Evolutionary conservation across 805 yeast species (phyloP), one percentile per base, ranked within the genome.

Genomic region (Huiozyma sinensis): DNA sequence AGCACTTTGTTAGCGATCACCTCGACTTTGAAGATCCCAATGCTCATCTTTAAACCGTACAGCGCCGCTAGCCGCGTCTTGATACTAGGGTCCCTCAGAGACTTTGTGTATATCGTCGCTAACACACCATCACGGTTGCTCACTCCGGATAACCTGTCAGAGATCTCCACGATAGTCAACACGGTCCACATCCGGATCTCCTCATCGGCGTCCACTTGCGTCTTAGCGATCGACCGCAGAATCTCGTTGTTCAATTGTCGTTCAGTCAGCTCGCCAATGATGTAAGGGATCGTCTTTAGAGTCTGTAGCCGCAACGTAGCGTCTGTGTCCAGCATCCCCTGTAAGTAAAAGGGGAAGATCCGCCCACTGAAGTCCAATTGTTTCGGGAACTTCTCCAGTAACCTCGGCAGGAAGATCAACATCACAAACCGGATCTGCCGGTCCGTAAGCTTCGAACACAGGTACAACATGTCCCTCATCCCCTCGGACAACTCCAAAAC

Each of bases 221-320:
- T 59, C 48, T 59, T 84, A 0, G 97, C 97, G 44, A 90, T 67
- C 44, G 77, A 72, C 50, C 94, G 73, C 44, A 90, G 66, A 24
- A 90, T 65, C 40, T 92, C 97, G 55, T 88, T 88, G 60, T 90
- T 90, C 40, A 89, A 68, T 58, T 84, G 95, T 44, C 95, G 73
- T 34, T 79, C 85, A 0, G 84, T 73, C 1, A 90, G 71, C 53
- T 77, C 77, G 17, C 78, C 76, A 1, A 80, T 76, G 28, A 89
- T 65, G 7, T 57, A 56, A 4, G 77, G 66, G 2, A 79, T 74
- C 3, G 49, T 49, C 40, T 80, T 81, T 34, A 90, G 67, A 0
- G 97, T 84, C 42, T 81, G 85, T 50, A 83, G 83, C 49, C 97
- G 69, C 36, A 90, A 77, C n/a, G 81, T 72, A 4, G 79, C 74